These are phyloP conservation scores for Simplicillium aogashimaense DNA, from an alignment of 2,329 filamentous ascomycete species.

Conservation along the genomic window DNA sequence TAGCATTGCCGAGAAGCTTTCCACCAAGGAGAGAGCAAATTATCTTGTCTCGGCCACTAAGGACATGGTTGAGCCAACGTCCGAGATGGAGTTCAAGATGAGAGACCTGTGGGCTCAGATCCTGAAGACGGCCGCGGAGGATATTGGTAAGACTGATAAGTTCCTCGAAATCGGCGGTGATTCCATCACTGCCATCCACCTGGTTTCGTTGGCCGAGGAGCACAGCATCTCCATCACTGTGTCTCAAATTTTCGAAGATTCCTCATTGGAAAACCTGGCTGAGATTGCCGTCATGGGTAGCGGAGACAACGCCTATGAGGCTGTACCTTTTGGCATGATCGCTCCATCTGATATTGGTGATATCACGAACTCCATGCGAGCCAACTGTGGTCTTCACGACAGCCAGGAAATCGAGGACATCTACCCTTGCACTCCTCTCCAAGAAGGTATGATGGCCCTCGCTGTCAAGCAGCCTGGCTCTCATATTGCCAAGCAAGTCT, in stretches of 20 bases:
- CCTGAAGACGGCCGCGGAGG: neutral
- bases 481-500: conserved; percentile 5
- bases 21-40: neutral
- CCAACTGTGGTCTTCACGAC: too few species aligned
- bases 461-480: conserved; percentile 3
- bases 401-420: neutral
- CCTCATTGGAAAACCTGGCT: conserved; percentile 3
- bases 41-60: too few species aligned
- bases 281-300: neutral
- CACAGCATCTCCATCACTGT: conserved; percentile 5
- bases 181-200: conserved; percentile 9
- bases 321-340: too few species aligned
- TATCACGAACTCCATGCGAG: too few species aligned
- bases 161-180: conserved; percentile 9
- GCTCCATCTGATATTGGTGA: too few species aligned
- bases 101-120: conserved; percentile 8
- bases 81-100: conserved; percentile 5
- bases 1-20: neutral
- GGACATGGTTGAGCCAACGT: too few species aligned
- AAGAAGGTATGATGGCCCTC: neutral
- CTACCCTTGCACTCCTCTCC: conserved; percentile 1
- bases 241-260: conserved; percentile 6
- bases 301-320: neutral
- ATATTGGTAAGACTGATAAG: conserved; percentile 4
- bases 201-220: conserved; percentile 3